These are phyloP conservation scores for Penicillium brasilianum DNA, from an alignment of 2,329 filamentous ascomycete species.

Conservation along the genomic window DNA sequence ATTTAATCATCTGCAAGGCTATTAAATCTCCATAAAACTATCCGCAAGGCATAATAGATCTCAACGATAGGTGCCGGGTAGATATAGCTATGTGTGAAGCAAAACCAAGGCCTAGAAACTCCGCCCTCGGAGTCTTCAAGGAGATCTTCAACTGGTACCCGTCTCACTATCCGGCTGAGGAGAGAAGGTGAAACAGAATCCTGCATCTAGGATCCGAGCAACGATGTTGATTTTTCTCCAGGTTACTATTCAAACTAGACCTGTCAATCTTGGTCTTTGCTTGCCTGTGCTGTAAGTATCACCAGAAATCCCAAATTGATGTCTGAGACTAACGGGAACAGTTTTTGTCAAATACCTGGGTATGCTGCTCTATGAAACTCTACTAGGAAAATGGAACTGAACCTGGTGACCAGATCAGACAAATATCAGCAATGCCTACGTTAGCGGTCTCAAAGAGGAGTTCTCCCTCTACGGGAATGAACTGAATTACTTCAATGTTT, in stretches of 20 bases:
- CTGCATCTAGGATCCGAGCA: background rate
- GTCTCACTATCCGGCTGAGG: conserved; percentile 35
- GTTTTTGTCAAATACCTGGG: conserved; percentile 38
- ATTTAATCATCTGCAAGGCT: background rate
- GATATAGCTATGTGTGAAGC: conserved; percentile 23
- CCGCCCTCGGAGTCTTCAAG: conserved; percentile 31
- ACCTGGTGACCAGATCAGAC: conserved; percentile 32
- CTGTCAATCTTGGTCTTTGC: conserved; percentile 39
- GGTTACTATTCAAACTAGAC: conserved; percentile 40
- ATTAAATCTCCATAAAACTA: background rate
- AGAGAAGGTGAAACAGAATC: conserved; percentile 31
- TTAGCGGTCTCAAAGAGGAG: conserved; percentile 41
- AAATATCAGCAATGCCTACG: conserved; percentile 43
- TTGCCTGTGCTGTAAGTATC: conserved; percentile 38
- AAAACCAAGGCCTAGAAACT: conserved; percentile 11
- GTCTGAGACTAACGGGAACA: conserved; percentile 16
- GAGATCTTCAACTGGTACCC: conserved; percentile 44
- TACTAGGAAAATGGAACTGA: background rate
- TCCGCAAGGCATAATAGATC: background rate
- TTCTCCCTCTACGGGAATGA: conserved; percentile 38
- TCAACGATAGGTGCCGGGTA: background rate
- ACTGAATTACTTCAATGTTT: conserved; percentile 40
- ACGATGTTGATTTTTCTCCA: conserved; percentile 12
- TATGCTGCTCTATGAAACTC: background rate
- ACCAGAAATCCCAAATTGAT: background rate